Evolutionary conservation across 2,329 filamentous ascomycete genomes (phyloP), one percentile per base, ranked within the genome.

Genomic region (Colletotrichum tabaci): DNA sequence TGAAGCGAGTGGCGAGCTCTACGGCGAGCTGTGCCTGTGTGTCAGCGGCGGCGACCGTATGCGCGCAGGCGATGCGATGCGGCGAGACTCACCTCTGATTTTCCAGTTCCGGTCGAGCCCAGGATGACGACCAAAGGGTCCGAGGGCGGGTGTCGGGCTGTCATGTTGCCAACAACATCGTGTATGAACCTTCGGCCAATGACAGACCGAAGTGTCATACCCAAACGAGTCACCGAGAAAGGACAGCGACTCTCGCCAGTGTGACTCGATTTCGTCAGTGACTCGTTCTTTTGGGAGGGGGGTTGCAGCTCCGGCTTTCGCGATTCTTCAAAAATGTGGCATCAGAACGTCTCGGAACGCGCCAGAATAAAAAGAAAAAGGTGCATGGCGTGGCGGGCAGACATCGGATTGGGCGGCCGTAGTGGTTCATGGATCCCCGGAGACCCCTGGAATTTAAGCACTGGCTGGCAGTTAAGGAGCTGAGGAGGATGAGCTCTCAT

Each of bases 21-120:
- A 99, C 92, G 10, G 96, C 96, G 75, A 98, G 89, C 95, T 98
- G 21, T 30, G 3, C 15, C 1, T 26, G 18, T 7, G 4, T 30
- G 38, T 71, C 50, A 71, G 57, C 13, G 35, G 35, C 1, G 18
- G 23, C 10, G 8, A 49, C 12, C 49, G 13, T 42, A 52, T 52
- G 50, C 23, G 50, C 23, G 44, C 44, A 52, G 26, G 49, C 12
- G 5, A 7, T 23, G 13, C 50, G 65, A 30, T 23, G 50, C 52
- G 42, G 26, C 50, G 15, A 55, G 50, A 57, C 84, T 78, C 86
- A 97, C 94, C 85, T 97, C 92, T 49, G 95, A 97, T 83, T 97
- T 98, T 73, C 96, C 96, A 1, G 95, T 98, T 69, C 95, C 96
- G 12, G 96, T 98, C 58, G 95, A 93, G 75, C 96, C 96, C 60